Base-by-base conservation (phyloP, 441 rosid genomes). In the Pelargonium fulgidum region DNA sequence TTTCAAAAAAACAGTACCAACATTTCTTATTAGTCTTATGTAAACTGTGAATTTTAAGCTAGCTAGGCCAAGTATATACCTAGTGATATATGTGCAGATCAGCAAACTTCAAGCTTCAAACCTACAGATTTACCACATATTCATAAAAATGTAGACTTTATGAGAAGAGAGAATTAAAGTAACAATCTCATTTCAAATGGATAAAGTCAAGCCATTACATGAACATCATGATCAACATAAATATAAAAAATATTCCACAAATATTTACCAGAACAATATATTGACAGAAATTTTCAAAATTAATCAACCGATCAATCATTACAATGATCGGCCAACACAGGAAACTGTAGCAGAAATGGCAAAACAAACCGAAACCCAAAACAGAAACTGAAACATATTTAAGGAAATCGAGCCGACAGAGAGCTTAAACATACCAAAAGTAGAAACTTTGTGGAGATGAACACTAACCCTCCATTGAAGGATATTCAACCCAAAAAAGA, bases 41-140 rank as follows among this genome's bases (percentile, higher is more conserved):
- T 54, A 54, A 54, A 0, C 22, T 2, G 9, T 1, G 0, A 54
- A 54, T 16, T 19, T 29, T 33, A 61, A 80, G 47, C 41, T 67
- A 20, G 68, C 36, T 24, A 20, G 26, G 64, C 62, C n/a, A 75
- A 33, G 13, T 29, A 73, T 59, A 79, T 76, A 76, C 85, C 94
- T 73, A n/a, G n/a, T 74, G 66, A 67, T 67, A 62, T 67, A 50
- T 39, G 72, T 50, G 65, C 65, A 69, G 72, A 74, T 81, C 80
- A 81, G 81, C 85, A 82, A 79, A 72, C 75, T 82, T 79, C 81
- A 78, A 73, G 77, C 70, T 78, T 75, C 76, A 84, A 76, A 81
- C 87, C 96, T 86, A 79, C 83, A 83, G 44, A 77, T 69, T 73
- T 78, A 79, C 69, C 72, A 75, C 48, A 72, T 36, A 29, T 42